A percentile compares a stretch with the other conserved stretches of the same genome.
Conservation (phyloP, 306 rosid species). For the Geum urbanum region DNA sequence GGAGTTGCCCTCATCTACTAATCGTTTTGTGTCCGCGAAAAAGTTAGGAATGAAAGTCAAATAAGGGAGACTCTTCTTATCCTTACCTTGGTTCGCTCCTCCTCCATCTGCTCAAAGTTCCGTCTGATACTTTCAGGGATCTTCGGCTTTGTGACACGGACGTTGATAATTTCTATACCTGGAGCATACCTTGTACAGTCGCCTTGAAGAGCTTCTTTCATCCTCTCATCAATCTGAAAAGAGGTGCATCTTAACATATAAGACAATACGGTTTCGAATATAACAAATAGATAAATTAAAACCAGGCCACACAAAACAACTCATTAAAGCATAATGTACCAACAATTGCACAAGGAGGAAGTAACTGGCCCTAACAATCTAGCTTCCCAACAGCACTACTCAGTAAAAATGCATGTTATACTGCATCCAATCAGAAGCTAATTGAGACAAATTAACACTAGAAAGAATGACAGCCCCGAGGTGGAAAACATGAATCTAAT, state of each 20-base stretch:
- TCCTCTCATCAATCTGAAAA: slow-evolving; percentile 85
- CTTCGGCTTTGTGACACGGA: slow-evolving; percentile 81
- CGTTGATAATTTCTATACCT: slow-evolving; percentile 82
- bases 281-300: not conserved
- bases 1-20: not conserved
- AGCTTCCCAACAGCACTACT: not conserved
- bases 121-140: slow-evolving; percentile 73
- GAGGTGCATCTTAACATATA: not conserved
- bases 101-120: slow-evolving; percentile 89
- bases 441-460: not conserved
- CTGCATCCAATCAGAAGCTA: not conserved
- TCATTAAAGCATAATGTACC: not conserved
- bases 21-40: not conserved
- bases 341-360: not conserved
- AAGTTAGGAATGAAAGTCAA: not conserved
- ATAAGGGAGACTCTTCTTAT: slow-evolving; percentile 1
- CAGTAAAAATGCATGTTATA: not conserved
- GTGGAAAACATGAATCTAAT: slow-evolving; percentile 3
- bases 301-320: not conserved
- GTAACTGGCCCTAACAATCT: not conserved
- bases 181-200: slow-evolving; percentile 92
- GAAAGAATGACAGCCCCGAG: slow-evolving; percentile 8
- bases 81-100: slow-evolving; percentile 88
- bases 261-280: not conserved
- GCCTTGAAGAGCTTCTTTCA: slow-evolving; percentile 94